Evolutionary conservation across 805 yeast genomes (phyloP).

Genomic region (Cyberlindnera lachancei): DNA sequence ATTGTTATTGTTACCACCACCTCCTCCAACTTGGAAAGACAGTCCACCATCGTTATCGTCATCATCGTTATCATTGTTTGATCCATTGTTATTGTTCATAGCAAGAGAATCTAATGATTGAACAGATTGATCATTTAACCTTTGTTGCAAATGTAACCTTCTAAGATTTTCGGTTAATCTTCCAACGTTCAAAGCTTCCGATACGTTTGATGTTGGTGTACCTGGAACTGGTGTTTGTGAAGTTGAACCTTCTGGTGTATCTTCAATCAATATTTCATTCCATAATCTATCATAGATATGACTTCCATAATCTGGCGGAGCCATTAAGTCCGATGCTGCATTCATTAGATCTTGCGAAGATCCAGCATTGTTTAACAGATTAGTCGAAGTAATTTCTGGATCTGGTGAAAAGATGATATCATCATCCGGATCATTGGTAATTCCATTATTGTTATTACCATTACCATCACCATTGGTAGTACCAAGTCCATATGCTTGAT

Average conservation of each 20-base stretch:
- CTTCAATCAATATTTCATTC: slow-evolving; percentile 43
- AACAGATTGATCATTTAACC: slow-evolving; percentile 32
- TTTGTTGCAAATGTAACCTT: slow-evolving; percentile 41
- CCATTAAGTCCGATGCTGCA: slow-evolving; percentile 44
- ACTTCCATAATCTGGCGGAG: slow-evolving; percentile 81
- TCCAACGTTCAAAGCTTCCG: slow-evolving; percentile 20
- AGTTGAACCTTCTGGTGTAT: slow-evolving; percentile 25
- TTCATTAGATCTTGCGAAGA: slow-evolving; percentile 14
- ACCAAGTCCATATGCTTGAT: too few species aligned
- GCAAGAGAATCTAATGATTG: slow-evolving; percentile 20
- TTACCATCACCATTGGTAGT: too few species aligned
- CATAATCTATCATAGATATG: slow-evolving; percentile 78
- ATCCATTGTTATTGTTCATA: slow-evolving; percentile 1
- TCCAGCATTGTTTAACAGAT: slow-evolving; percentile 3
- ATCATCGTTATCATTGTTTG: slow-evolving; percentile 17
- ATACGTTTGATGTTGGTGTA: slow-evolving; percentile 14
- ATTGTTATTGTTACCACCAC: neutral
- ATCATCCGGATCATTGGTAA: slow-evolving; percentile 25
- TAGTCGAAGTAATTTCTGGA: slow-evolving; percentile 23
- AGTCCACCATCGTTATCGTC: slow-evolving; percentile 18
- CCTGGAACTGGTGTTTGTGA: slow-evolving; percentile 24
- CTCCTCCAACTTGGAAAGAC: slow-evolving; percentile 9
- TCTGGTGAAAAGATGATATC: slow-evolving; percentile 33
- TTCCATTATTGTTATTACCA: too few species aligned
- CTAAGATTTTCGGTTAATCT: slow-evolving; percentile 45